Base-by-base conservation (phyloP, 371 early-diverging fungal species). In the Mucor irregularis region DNA sequence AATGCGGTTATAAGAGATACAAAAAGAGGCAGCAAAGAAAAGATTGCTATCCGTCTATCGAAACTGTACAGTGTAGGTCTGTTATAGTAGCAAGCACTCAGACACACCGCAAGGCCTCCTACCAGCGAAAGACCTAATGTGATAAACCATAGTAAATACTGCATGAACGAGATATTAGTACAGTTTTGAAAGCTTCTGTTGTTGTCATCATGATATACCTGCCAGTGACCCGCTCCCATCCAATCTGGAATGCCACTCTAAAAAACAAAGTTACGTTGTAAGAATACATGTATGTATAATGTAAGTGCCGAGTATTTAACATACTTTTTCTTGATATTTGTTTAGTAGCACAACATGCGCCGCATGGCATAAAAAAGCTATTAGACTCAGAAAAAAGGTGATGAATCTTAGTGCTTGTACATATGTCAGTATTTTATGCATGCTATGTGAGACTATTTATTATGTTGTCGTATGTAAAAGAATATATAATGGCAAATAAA, bases 91-190 rank as follows among this genome's bases (percentile, higher is more conserved):
- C 39, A 40, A 17, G 61, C 66, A 58, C 56, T 56, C 11, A 74
- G 37, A 14, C 63, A 67, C 28, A 70, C 30, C 5, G 59, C 56
- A n/a, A 40, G 13, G 16, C 62, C 43, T 34, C 66, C 62, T 19
- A 57, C 19, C 9, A 67, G 24, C 5, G 71, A 74, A 16, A 70
- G 30, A 21, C 56, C 34, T 10, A 74, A 54, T 4, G 70, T 38
- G 26, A 70, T 56, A 44, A 60, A 74, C 74, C 70, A 74, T 7
- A 57, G 28, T 0, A 74, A 37, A 47, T 74, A 74, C 74, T 71
- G n/a, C n/a, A 51, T 48, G 4, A n/a, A 19, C 5, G 0, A 21
- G 9, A n/a, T n/a, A 22, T 21, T 29, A 29, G 6, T 11, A 25
- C 13, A 28, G 34, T 22, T 22, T 25, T 37, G 28, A 16, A 38